These are phyloP conservation scores for Ceratocystis colombiana DNA, from an alignment of 2,329 filamentous ascomycete genomes.

Conservation along the genomic window DNA sequence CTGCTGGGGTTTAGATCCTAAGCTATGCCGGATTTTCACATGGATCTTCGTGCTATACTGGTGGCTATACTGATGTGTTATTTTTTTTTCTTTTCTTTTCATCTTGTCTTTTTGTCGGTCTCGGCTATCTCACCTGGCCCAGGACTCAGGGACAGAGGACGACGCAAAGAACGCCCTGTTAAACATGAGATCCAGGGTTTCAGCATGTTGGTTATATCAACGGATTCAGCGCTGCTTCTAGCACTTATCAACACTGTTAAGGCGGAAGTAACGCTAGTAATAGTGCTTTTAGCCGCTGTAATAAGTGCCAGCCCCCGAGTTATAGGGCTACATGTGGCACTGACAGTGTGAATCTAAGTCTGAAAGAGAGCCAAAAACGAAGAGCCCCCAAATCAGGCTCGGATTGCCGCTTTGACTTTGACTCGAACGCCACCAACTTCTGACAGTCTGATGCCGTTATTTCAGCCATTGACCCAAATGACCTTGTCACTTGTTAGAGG, in stretches of 20 bases:
- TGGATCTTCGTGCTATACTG: not conserved
- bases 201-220: not conserved
- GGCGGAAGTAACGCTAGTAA: no score
- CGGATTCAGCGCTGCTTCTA: not conserved
- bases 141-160: not conserved
- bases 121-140: constrained; percentile 9
- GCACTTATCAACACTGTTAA: no score
- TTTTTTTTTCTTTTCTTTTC: constrained; percentile 6
- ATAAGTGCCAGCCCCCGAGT: not conserved
- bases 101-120: not conserved
- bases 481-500: not conserved
- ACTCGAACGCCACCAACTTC: constrained; percentile 12
- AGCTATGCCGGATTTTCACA: constrained; percentile 14
- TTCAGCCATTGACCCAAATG: not conserved
- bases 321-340: constrained; percentile 4
- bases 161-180: not conserved
- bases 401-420: constrained; percentile 9
- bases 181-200: not conserved
- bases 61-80: not conserved
- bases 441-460: not conserved
- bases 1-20: constrained; percentile 10
- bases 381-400: not conserved
- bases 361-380: not conserved
- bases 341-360: constrained; percentile 8
- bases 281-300: no score